These are phyloP conservation scores for Heracleum sosnowskyi DNA, from an alignment of 129 eudicot species.

Conservation along the genomic window DNA sequence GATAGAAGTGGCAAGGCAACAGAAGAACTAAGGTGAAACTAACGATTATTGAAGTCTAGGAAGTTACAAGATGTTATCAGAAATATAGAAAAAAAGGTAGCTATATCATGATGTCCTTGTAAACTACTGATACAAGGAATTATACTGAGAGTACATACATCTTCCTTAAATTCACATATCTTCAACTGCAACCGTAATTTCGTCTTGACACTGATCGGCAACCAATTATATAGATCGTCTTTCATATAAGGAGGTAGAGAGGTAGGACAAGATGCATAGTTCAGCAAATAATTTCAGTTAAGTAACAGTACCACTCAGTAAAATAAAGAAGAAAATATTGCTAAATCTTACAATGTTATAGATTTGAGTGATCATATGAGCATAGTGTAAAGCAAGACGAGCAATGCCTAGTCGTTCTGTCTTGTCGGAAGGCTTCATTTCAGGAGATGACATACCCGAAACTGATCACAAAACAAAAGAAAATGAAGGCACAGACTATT, in stretches of 20 bases:
- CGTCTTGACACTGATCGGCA: slow-evolving; percentile 60
- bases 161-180: slow-evolving; percentile 41
- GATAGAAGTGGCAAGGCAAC: no score
- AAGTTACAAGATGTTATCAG: no score
- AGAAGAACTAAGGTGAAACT: no score
- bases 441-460: no score
- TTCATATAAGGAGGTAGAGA: slow-evolving; percentile 78
- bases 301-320: background rate
- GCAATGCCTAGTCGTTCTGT: no score
- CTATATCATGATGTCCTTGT: background rate
- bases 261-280: slow-evolving; percentile 79
- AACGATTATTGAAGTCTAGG: no score
- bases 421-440: slow-evolving; percentile 52
- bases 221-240: slow-evolving; percentile 63
- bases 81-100: no score
- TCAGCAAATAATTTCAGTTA: slow-evolving; percentile 2
- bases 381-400: no score
- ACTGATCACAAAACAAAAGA: slow-evolving; percentile 12
- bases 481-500: background rate
- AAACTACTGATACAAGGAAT: background rate
- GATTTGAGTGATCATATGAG: no score
- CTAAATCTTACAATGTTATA: no score
- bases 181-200: slow-evolving; percentile 63
- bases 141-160: slow-evolving; percentile 31
- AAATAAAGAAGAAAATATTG: slow-evolving; percentile 10